Conservation (phyloP, 768 basidiomycete genomes). For the Mycena rebaudengoi region DNA sequence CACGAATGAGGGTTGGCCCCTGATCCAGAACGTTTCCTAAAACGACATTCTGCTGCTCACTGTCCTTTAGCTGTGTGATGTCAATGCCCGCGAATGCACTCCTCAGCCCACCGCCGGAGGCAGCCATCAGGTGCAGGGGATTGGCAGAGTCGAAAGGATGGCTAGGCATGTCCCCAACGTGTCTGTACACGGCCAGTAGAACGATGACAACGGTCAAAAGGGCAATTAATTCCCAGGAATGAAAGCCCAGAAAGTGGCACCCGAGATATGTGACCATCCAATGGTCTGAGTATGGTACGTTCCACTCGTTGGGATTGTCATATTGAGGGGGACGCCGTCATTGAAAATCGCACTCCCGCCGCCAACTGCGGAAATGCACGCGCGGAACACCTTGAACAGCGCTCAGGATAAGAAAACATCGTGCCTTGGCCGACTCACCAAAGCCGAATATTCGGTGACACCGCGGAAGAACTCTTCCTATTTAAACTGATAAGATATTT, state of each 20-base stretch:
- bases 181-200: not conserved
- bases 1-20: not conserved
- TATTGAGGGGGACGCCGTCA: not conserved
- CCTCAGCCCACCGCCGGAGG: not conserved
- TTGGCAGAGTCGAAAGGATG: not conserved
- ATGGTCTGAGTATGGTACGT: not conserved
- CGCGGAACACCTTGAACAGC: not conserved
- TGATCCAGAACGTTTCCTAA: not conserved
- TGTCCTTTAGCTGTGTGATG: not conserved
- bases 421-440: too few relatives aligned
- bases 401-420: not conserved
- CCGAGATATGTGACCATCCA: not conserved
- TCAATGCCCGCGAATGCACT: not conserved
- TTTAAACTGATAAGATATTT: too few relatives aligned
- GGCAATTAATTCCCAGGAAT: not conserved
- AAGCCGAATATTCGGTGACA: not conserved
- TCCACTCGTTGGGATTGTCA: not conserved
- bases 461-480: not conserved
- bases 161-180: not conserved
- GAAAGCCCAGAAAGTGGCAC: not conserved
- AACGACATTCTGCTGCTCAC: not conserved
- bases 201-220: not conserved
- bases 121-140: conserved; percentile 5
- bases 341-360: not conserved
- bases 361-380: not conserved